Base-by-base conservation (phyloP, 768 basidiomycete species). In the Pisolithus marmoratus region DNA sequence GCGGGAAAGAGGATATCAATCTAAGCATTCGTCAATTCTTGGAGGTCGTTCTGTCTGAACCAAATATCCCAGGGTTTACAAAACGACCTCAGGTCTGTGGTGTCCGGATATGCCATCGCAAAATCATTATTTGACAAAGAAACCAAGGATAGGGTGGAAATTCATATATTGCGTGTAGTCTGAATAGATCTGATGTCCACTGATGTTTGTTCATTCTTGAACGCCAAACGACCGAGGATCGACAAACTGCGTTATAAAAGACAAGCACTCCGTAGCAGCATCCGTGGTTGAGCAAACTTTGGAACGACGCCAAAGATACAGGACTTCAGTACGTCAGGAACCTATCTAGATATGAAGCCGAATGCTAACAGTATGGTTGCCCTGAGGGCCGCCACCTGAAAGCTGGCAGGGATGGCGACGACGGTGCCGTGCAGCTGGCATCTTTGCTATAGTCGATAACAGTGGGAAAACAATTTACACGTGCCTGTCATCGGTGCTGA, bases 1-100 rank as follows among this genome's bases (percentile, higher is more conserved):
- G 46, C 53, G 12, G 89, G 89, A 58, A 90, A 72, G 27, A 88
- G 82, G 55, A 87, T 85, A 59, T 91, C 90, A 56, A 90, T 81
- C 5, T 83, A 83, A 2, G 72, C 70, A 4, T 57, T 66, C 15
- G 63, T 67, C 8, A 90, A 68, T 17, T 73, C 59, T 46, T 79
- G 50, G n/a, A 90, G 83, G 53, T 90, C 79, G 1, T 65, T 46
- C 54, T 85, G 70, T 8, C 72, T 84, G 63, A 91, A 89, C 89
- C 88, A 91, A 0, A 81, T 79, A 8, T 74, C 60, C 86, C 87
- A 88, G 58, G 90, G 88, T 19, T 71, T 48, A 29, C 79, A 72
- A 55, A 90, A 84, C 22, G 58, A 78, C 9, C 60, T 29, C 29
- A 2, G 51, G 55, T 89, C 83, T 3, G 80, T 85, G 0, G 75